Percentiles rank a stretch among this genome's conserved stretches.
These are phyloP conservation scores for Fusarium camptoceras DNA, from an alignment of 2,329 filamentous ascomycete species.

Conservation along the genomic window DNA sequence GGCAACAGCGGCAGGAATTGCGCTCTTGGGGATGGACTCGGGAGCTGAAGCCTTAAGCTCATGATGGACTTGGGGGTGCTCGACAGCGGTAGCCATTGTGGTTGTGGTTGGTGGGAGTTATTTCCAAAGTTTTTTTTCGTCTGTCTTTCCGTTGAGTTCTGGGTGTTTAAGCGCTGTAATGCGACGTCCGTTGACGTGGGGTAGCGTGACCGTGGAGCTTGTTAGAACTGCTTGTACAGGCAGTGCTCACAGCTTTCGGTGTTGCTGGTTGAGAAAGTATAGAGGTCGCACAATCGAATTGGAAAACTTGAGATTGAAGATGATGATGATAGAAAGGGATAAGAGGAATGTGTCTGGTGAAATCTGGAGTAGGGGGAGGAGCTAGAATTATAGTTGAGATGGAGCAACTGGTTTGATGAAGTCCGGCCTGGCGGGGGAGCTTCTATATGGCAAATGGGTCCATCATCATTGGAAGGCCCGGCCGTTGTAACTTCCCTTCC, in stretches of 20 bases:
- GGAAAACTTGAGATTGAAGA: background rate
- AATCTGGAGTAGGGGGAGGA: conserved; percentile 20
- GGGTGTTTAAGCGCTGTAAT: conserved; percentile 34
- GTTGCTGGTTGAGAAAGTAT: conserved; percentile 37
- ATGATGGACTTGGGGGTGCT: conserved; percentile 39
- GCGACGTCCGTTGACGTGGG: conserved; percentile 44
- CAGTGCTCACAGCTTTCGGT: conserved; percentile 44
- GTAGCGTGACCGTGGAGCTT: conserved; percentile 47
- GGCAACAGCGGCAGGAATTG: conserved; percentile 27
- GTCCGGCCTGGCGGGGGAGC: conserved; percentile 40
- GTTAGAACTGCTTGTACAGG: conserved; percentile 43
- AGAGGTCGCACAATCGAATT: conserved; percentile 31
- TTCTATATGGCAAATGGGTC: conserved; percentile 47
- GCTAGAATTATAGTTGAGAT: conserved; percentile 33
- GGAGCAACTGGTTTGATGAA: conserved; percentile 40
- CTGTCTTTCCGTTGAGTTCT: conserved; percentile 33
- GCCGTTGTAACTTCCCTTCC: conserved; percentile 25
- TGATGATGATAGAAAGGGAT: conserved; percentile 8
- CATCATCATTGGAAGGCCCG: conserved; percentile 40
- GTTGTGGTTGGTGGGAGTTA: conserved; percentile 28
- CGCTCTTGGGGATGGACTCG: conserved; percentile 28
- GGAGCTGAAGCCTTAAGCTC: conserved; percentile 28
- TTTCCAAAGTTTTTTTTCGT: conserved; percentile 21
- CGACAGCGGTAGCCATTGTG: conserved; percentile 45
- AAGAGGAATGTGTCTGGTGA: conserved; percentile 10